Percentiles rank a stretch among this genome's conserved stretches.
phyloP scores from a whole-genome alignment of 345 rosid genomes.

The Boechera retrofracta region DNA sequence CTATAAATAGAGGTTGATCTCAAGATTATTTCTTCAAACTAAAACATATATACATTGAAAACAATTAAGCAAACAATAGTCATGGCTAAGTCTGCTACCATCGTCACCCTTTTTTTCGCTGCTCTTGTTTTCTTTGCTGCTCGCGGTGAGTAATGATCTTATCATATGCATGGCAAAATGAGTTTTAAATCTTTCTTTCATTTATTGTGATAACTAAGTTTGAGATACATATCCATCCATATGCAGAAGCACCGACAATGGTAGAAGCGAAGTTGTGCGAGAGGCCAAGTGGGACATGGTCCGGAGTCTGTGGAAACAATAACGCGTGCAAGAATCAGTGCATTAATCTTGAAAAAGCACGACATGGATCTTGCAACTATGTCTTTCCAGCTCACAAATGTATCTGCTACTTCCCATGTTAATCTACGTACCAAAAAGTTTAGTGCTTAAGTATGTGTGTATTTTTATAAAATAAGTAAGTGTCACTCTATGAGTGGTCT shows the following conservation, averaged over 20 bases:
- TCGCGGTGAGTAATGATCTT: slow-evolving; percentile 35
- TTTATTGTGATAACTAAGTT: background rate
- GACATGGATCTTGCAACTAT: slow-evolving; percentile 8
- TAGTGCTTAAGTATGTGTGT: background rate
- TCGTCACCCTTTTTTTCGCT: slow-evolving; percentile 23
- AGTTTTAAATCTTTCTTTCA: too few species aligned
- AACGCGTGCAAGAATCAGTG: slow-evolving; percentile 2
- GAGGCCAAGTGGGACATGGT: background rate
- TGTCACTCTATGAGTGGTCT: background rate
- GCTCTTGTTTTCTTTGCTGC: slow-evolving; percentile 37
- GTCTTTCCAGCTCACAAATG: background rate
- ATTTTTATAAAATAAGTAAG: background rate
- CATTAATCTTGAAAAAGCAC: slow-evolving; percentile 43
- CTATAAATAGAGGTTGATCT: background rate
- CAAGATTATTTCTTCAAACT: background rate
- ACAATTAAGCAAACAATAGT: background rate
- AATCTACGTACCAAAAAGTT: background rate
- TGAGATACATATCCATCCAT: background rate
- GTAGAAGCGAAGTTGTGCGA: background rate
- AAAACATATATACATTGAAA: background rate
- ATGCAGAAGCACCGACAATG: background rate
- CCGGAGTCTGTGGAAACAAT: background rate
- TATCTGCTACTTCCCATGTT: slow-evolving; percentile 11
- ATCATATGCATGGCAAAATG: slow-evolving; percentile 4
- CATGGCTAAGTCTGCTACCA: slow-evolving; percentile 40